These are phyloP conservation scores for Neurospora sublineolata DNA, from an alignment of 495 filamentous ascomycete genomes.

Conservation along the genomic window DNA sequence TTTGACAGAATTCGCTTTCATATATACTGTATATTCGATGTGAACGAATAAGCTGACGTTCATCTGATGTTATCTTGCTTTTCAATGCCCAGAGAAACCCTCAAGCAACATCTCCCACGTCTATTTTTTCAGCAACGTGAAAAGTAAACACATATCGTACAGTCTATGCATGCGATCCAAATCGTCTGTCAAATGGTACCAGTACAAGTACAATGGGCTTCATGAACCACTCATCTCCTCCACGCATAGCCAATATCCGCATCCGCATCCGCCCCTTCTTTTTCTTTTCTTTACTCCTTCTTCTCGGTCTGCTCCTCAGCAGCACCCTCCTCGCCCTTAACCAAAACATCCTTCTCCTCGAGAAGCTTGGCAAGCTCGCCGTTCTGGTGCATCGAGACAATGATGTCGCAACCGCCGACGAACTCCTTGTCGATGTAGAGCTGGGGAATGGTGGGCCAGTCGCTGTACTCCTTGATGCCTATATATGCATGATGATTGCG, in stretches of 20 bases:
- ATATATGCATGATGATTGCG: not conserved
- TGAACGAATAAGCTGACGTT: not conserved
- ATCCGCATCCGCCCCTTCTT: not conserved
- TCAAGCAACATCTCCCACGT: not conserved
- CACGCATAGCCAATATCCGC: not conserved
- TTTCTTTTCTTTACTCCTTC: slow-evolving; percentile 8
- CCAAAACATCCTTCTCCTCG: slow-evolving; percentile 76
- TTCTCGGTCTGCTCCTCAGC: slow-evolving; percentile 8
- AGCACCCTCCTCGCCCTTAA: slow-evolving; percentile 4
- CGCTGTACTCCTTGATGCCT: slow-evolving; percentile 98
- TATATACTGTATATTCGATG: not conserved
- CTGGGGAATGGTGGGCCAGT: slow-evolving; percentile 98
- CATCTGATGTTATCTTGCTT: not conserved
- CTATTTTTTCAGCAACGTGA: not conserved
- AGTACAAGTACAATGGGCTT: not conserved
- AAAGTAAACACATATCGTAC: not conserved
- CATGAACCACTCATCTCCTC: not conserved
- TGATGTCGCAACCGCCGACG: slow-evolving; percentile 90
- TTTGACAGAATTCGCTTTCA: not conserved
- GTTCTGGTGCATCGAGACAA: slow-evolving; percentile 95
- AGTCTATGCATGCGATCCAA: not conserved
- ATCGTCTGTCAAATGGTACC: not conserved
- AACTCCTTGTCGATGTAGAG: slow-evolving; percentile 93
- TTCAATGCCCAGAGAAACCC: not conserved
- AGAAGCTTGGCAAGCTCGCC: slow-evolving; percentile 85